Conservation (phyloP, 2,329 filamentous ascomycete genomes). For the Monilinia aucupariae region DNA sequence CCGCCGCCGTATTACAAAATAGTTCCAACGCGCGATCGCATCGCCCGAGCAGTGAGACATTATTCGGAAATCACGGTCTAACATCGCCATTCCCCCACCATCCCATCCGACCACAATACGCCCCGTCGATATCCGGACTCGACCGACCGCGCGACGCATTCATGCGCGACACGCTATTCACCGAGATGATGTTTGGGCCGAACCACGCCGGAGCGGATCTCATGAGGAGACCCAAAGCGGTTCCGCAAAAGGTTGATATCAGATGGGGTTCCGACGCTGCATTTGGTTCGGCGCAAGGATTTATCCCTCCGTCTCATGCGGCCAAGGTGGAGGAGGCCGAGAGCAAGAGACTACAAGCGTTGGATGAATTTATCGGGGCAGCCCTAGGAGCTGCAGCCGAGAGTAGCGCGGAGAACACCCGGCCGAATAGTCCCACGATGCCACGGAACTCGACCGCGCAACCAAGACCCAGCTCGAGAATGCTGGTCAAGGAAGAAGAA, state of each 20-base stretch:
- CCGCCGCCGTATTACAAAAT: constrained; percentile 51
- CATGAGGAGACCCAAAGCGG: constrained; percentile 19
- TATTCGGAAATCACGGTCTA: constrained; percentile 24
- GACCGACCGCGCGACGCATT: constrained; percentile 22
- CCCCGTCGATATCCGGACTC: constrained; percentile 15
- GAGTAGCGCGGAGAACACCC: constrained; percentile 55
- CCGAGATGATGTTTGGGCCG: constrained; percentile 30
- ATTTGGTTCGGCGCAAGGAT: constrained; percentile 55
- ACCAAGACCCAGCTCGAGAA: neutral
- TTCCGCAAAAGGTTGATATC: constrained; percentile 39
- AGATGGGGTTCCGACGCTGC: constrained; percentile 65
- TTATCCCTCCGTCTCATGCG: constrained; percentile 50
- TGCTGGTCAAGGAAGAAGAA: constrained; percentile 35
- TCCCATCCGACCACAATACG: constrained; percentile 26
- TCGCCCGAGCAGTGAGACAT: constrained; percentile 28
- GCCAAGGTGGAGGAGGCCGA: constrained; percentile 55
- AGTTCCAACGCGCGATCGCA: constrained; percentile 32
- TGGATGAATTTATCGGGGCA: constrained; percentile 47
- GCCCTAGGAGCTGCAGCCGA: constrained; percentile 29
- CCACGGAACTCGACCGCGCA: neutral
- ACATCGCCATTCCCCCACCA: constrained; percentile 19
- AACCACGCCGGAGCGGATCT: constrained; percentile 10
- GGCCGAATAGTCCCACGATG: constrained; percentile 35
- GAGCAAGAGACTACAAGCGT: constrained; percentile 48
- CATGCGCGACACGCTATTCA: constrained; percentile 26